phyloP scores from a whole-genome alignment of 805 yeast genomes.

The Barnettozyma populi region DNA sequence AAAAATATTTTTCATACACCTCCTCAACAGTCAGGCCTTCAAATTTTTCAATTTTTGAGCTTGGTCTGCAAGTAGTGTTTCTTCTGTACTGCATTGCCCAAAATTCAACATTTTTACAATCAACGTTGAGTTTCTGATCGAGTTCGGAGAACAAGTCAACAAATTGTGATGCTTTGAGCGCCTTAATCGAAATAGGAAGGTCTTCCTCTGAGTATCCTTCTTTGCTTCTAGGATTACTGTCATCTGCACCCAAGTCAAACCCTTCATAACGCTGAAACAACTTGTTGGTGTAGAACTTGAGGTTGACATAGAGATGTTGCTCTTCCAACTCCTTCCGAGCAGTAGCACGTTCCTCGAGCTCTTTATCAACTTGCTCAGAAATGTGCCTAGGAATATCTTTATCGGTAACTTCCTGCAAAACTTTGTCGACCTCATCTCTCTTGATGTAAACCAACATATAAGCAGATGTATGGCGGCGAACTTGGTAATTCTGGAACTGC shows the following conservation, averaged over 20 bases:
- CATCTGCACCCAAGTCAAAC: slow-evolving; percentile 71
- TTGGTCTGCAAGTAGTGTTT: slow-evolving; percentile 67
- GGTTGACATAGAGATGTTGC: slow-evolving; percentile 54
- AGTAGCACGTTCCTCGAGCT: slow-evolving; percentile 49
- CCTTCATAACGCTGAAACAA: slow-evolving; percentile 61
- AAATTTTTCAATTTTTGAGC: slow-evolving; percentile 31
- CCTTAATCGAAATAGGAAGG: slow-evolving; percentile 41
- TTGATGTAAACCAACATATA: slow-evolving; percentile 94
- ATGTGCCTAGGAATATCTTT: slow-evolving; percentile 65
- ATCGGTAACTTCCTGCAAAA: slow-evolving; percentile 53
- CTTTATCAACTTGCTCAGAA: slow-evolving; percentile 57
- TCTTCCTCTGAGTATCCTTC: slow-evolving; percentile 29
- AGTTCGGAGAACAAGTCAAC: slow-evolving; percentile 45
- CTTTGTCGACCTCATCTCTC: slow-evolving; percentile 47
- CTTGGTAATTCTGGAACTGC: slow-evolving; percentile 57
- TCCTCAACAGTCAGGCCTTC: slow-evolving; percentile 43
- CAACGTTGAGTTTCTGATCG: slow-evolving; percentile 37
- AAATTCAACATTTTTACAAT: slow-evolving; percentile 40
- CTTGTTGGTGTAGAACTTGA: slow-evolving; percentile 49
- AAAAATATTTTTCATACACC: slow-evolving; percentile 41
- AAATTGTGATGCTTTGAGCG: slow-evolving; percentile 52
- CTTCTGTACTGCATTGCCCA: slow-evolving; percentile 65
- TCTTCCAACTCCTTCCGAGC: slow-evolving; percentile 64
- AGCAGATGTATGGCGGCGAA: slow-evolving; percentile 87
- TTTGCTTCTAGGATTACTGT: slow-evolving; percentile 34